These are phyloP conservation scores for Colletotrichum cordylinicola DNA, from an alignment of 2,329 filamentous ascomycete genomes.

Conservation along the genomic window DNA sequence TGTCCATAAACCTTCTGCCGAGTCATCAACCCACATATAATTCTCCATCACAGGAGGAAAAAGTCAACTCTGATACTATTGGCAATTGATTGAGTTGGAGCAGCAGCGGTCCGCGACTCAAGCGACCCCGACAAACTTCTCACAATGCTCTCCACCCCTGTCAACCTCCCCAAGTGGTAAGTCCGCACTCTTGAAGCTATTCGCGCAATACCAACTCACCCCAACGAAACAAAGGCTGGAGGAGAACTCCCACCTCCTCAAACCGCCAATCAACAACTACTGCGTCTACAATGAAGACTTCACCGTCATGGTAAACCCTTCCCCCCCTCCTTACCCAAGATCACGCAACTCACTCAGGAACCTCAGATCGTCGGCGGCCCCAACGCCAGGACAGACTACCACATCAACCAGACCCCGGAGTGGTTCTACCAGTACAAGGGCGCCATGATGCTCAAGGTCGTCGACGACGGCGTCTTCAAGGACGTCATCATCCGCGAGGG, in stretches of 20 bases:
- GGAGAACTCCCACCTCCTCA: constrained; percentile 88
- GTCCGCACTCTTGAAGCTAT: constrained; percentile 27
- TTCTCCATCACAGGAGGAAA: neutral
- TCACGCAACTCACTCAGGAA: neutral
- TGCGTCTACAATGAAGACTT: constrained; percentile 89
- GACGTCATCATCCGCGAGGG: constrained; percentile 92
- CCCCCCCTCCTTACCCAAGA: neutral
- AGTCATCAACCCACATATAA: neutral
- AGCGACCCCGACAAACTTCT: neutral
- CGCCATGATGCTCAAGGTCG: constrained; percentile 91
- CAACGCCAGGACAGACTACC: constrained; percentile 96
- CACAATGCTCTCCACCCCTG: constrained; percentile 37
- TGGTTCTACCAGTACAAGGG: constrained; percentile 98
- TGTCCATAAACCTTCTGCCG: neutral
- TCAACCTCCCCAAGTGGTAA: constrained; percentile 66
- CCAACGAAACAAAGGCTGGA: constrained; percentile 69
- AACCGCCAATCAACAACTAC: constrained; percentile 97
- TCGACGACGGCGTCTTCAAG: constrained; percentile 74
- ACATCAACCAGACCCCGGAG: constrained; percentile 95
- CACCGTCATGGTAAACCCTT: constrained; percentile 73
- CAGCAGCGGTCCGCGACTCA: neutral
- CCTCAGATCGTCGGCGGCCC: constrained; percentile 87
- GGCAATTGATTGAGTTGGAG: neutral
- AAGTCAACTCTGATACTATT: neutral
- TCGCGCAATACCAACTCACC: neutral